These are phyloP conservation scores for Collybiopsis luxurians DNA, from an alignment of 768 basidiomycete genomes.

Conservation along the genomic window DNA sequence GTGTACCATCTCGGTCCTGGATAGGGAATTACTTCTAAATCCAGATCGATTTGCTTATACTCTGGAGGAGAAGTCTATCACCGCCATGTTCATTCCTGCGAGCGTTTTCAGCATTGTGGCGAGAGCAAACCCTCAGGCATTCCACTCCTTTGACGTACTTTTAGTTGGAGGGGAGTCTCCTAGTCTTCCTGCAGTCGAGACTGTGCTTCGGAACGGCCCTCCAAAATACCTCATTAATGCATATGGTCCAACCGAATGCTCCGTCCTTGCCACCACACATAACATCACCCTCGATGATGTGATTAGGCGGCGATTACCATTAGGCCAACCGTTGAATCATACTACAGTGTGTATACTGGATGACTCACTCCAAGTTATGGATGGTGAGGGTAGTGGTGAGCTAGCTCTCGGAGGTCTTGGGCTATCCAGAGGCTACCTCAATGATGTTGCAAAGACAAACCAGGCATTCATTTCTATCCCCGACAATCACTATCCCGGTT, in stretches of 20 bases:
- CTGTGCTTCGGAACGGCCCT: neutral
- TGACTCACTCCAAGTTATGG: neutral
- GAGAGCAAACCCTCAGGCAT: neutral
- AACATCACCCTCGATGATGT: neutral
- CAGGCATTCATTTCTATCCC: no score
- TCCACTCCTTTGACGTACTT: neutral
- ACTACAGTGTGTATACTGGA: neutral
- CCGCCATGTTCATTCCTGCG: neutral
- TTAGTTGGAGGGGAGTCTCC: conserved; percentile 2
- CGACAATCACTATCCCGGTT: neutral
- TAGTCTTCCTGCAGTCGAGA: conserved; percentile 1
- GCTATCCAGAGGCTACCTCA: neutral
- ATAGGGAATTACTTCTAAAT: neutral
- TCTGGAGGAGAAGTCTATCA: neutral
- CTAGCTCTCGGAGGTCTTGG: neutral
- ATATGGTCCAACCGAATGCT: conserved; percentile 9
- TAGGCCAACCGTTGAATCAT: neutral
- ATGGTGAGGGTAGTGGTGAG: neutral
- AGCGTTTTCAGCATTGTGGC: neutral
- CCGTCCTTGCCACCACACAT: neutral
- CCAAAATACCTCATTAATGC: neutral
- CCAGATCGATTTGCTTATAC: neutral
- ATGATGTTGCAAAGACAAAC: no score
- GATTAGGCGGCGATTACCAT: no score
- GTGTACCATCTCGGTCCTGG: conserved; percentile 1